phyloP scores from a whole-genome alignment of 495 filamentous ascomycete genomes.

The Penicillium verhagenii region DNA sequence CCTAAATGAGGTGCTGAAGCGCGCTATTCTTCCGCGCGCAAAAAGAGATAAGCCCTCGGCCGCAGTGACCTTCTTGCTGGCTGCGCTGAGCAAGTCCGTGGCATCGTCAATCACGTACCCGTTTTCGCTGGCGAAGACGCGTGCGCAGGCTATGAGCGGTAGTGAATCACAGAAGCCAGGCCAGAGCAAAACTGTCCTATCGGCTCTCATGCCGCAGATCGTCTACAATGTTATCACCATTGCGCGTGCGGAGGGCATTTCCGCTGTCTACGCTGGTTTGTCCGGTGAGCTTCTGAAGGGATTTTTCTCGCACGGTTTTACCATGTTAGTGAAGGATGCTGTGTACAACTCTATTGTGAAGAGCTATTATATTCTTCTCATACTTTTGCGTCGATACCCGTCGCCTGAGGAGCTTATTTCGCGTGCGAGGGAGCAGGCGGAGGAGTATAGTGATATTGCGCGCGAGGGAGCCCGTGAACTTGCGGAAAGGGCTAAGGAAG shows the following conservation, averaged over 20 bases:
- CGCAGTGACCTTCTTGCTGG: constrained; percentile 67
- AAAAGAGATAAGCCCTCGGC: constrained; percentile 52
- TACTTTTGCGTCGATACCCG: constrained; percentile 41
- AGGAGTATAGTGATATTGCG: constrained; percentile 44
- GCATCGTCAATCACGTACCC: constrained; percentile 84
- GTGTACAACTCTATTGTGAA: constrained; percentile 74
- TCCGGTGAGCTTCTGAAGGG: constrained; percentile 76
- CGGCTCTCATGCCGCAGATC: constrained; percentile 49
- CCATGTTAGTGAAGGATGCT: constrained; percentile 84
- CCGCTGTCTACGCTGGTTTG: constrained; percentile 75
- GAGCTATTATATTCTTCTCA: constrained; percentile 56
- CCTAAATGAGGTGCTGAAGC: constrained; percentile 69
- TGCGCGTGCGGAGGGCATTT: constrained; percentile 62
- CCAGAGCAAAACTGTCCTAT: constrained; percentile 3
- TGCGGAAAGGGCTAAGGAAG: constrained; percentile 31
- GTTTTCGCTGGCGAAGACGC: constrained; percentile 76
- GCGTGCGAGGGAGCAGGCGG: constrained; percentile 43
- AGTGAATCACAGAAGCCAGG: background rate
- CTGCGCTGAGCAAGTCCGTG: constrained; percentile 76
- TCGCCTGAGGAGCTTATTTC: constrained; percentile 43
- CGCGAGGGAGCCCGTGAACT: constrained; percentile 44
- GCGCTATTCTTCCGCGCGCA: constrained; percentile 49
- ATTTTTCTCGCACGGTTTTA: constrained; percentile 83
- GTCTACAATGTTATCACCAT: constrained; percentile 63
- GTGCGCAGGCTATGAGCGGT: constrained; percentile 58